Evolutionary conservation across 352 stramenopile genomes (phyloP), one percentile per base, ranked within the genome.

Genomic region (Pythium brassicae): DNA sequence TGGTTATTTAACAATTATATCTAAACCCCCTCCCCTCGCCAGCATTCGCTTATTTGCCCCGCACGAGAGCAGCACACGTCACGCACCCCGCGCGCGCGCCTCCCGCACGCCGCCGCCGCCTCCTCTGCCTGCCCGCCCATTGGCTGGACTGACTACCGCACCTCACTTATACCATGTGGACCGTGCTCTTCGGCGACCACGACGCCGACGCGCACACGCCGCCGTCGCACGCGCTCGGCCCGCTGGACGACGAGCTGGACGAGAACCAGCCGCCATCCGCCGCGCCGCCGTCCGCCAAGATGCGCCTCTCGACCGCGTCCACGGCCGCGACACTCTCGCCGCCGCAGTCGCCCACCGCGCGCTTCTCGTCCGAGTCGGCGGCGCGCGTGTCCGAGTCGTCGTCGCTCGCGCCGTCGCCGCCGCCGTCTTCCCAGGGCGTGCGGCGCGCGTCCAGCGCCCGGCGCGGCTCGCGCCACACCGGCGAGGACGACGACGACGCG

Each of bases 161-260:
- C 7, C 3, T 5, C 12, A 7, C 23, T 3, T 15, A 14, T 37
- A 23, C n/a, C n/a, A 85, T 85, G 74, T 85, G 74, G 74, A 83
- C 72, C 22, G 72, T 80, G 27, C 68, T 85, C 35, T 85, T 85
- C 57, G 74, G 74, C n/a, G 74, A 85, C 26, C 65, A 82, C 23
- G 72, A 79, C 56, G 57, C 61, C 6, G 48, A 53, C 1, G 35
- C 61, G 27, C 57, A 62, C 14, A 29, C 66, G 25, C 54, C 63
- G 12, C 25, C 32, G 32, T 25, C 50, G 27, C n/a, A n/a, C n/a
- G n/a, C n/a, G n/a, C n/a, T n/a, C n/a, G n/a, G n/a, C n/a, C 56
- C 39, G 9, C 32, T 57, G 19, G 56, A 62, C 22, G 58, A 62
- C 20, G 46, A 50, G 37, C 46, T 45, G 35, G 59, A 37, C 32